These are phyloP conservation scores for Agrocybe praecox DNA, from an alignment of 768 basidiomycete species.

Conservation along the genomic window DNA sequence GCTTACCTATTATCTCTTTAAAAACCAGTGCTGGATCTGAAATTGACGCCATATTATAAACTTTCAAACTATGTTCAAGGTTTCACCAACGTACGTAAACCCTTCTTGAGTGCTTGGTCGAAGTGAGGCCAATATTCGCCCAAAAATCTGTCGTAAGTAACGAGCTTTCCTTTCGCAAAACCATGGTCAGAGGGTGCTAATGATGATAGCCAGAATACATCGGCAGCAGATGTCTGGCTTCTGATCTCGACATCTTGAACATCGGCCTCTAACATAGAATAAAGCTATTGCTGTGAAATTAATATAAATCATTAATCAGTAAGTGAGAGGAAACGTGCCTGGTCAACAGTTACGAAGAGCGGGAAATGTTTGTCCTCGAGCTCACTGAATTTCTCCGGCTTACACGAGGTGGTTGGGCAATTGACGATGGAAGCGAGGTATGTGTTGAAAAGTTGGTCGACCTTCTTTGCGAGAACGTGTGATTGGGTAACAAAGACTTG, in stretches of 20 bases:
- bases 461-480: conserved; percentile 62
- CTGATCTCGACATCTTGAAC: conserved; percentile 20
- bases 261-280: conserved; percentile 50
- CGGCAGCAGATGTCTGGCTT: neutral
- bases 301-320: neutral
- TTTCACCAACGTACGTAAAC: conserved; percentile 46
- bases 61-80: neutral
- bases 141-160: conserved; percentile 53
- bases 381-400: conserved; percentile 53
- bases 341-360: conserved; percentile 67
- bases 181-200: neutral
- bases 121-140: conserved; percentile 63
- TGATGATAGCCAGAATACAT: neutral
- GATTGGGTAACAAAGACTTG: conserved; percentile 79
- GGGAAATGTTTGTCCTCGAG: conserved; percentile 67
- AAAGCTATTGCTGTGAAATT: conserved; percentile 38
- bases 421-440: conserved; percentile 40
- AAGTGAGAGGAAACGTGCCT: conserved; percentile 34
- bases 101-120: conserved; percentile 48
- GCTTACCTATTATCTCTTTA: conserved; percentile 46
- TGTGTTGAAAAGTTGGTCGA: conserved; percentile 63
- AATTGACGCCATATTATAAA: too few species aligned
- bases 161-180: conserved; percentile 16
- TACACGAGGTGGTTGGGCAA: conserved; percentile 28
- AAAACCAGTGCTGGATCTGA: conserved; percentile 66